Percentiles rank a stretch among this genome's conserved stretches.
phyloP scores from a whole-genome alignment of 164 flowering plant species.

The Cinnamomum micranthum region DNA sequence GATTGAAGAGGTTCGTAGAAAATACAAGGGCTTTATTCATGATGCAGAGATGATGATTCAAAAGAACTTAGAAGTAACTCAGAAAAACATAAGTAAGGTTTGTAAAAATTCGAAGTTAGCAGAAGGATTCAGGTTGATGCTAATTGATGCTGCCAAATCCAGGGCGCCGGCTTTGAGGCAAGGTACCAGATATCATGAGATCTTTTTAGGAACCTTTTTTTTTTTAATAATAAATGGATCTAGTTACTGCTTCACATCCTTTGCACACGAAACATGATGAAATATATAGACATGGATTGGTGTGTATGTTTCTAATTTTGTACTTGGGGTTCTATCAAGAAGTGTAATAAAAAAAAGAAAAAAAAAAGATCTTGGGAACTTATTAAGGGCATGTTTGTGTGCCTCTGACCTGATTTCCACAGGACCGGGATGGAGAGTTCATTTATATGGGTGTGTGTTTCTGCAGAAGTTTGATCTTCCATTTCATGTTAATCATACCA shows the following conservation, averaged over 20 bases:
- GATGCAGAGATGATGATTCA: constrained; percentile 44
- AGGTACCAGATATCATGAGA: constrained; percentile 3
- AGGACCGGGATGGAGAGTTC: too few relatives aligned
- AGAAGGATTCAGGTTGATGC: constrained; percentile 48
- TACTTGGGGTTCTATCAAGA: neutral
- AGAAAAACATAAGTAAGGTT: constrained; percentile 35
- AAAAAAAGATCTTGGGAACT: too few relatives aligned
- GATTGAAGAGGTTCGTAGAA: constrained; percentile 52
- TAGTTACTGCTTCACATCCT: neutral
- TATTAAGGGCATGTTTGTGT: too few relatives aligned
- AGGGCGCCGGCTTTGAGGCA: neutral
- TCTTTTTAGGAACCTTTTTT: neutral
- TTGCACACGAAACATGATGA: neutral
- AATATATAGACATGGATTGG: neutral
- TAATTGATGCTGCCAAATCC: constrained; percentile 21
- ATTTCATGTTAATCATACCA: too few relatives aligned
- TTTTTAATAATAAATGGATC: neutral
- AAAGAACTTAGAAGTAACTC: constrained; percentile 34
- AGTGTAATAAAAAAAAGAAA: too few relatives aligned
- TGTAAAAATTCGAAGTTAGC: constrained; percentile 54
- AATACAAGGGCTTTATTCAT: constrained; percentile 42
- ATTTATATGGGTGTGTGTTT: too few relatives aligned
- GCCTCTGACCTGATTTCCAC: too few relatives aligned
- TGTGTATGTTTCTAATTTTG: neutral
- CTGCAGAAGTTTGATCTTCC: too few relatives aligned